Evolutionary conservation across 2,329 filamentous ascomycete genomes (phyloP).

Genomic region (Diaporthe destruens): DNA sequence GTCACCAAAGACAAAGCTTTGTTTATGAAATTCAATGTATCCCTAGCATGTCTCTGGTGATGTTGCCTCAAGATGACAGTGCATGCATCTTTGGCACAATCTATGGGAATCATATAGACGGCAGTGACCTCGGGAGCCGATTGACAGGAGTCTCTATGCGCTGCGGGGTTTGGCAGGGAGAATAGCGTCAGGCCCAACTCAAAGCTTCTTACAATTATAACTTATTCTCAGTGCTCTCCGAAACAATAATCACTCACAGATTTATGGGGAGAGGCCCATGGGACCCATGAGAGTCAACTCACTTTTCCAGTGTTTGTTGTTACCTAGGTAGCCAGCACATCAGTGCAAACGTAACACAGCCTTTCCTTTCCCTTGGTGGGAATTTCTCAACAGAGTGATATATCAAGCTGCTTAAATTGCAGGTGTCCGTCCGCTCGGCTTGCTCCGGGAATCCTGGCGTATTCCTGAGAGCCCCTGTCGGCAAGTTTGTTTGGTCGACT

Average conservation of each 20-base stretch:
- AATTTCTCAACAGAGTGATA: neutral
- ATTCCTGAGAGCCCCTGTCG: neutral
- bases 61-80: too few relatives aligned
- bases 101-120: too few relatives aligned
- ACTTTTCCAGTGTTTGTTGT: neutral
- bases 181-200: too few relatives aligned
- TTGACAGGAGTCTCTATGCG: too few relatives aligned
- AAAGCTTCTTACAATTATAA: too few relatives aligned
- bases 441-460: neutral
- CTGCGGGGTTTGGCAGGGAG: too few relatives aligned
- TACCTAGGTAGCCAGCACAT: neutral
- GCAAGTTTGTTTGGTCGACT: constrained; percentile 9
- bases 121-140: too few relatives aligned
- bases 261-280: neutral
- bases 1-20: neutral
- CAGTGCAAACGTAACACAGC: neutral
- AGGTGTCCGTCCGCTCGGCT: neutral
- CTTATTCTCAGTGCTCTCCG: too few relatives aligned
- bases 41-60: too few relatives aligned
- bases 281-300: neutral
- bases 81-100: too few relatives aligned
- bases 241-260: neutral
- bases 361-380: constrained; percentile 9
- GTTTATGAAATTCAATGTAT: neutral
- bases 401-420: neutral